Percentiles rank a stretch among this genome's conserved stretches.
phyloP scores from a whole-genome alignment of 2,329 filamentous ascomycete species.

The Diplodia corticola region DNA sequence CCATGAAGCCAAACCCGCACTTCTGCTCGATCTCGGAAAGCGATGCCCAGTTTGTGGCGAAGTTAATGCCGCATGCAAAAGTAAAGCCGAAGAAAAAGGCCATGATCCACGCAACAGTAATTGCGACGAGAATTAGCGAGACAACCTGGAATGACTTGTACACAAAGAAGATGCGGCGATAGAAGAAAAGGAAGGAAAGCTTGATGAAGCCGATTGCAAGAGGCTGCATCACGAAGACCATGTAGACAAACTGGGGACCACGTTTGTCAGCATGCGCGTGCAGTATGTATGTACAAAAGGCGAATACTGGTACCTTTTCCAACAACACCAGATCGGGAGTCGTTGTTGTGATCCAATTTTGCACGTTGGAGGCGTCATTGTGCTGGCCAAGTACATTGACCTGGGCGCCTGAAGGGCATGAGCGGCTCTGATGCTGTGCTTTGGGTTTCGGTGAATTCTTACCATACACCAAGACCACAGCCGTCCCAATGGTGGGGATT shows the following conservation, averaged over 20 bases:
- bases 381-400: not conserved
- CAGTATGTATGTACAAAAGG: not conserved
- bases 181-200: slow-evolving; percentile 7
- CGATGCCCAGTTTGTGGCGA: slow-evolving; percentile 1
- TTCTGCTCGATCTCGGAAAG: not conserved
- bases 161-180: slow-evolving; percentile 1
- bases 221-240: slow-evolving; percentile 5
- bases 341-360: not conserved
- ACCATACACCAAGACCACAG: not conserved
- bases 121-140: not conserved
- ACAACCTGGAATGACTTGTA: not conserved
- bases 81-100: slow-evolving; percentile 13
- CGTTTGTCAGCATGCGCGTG: not conserved
- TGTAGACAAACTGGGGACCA: not conserved
- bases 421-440: not conserved
- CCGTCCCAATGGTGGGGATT: not conserved
- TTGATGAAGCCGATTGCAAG: slow-evolving; percentile 10
- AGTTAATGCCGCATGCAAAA: slow-evolving; percentile 1
- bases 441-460: too few relatives aligned
- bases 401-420: not conserved
- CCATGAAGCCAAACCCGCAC: slow-evolving; percentile 6
- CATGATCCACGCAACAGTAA: not conserved
- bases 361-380: not conserved
- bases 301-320: not conserved
- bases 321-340: not conserved